Base-by-base conservation (phyloP, 2,329 filamentous ascomycete genomes). In the Cladosporium sp. region DNA sequence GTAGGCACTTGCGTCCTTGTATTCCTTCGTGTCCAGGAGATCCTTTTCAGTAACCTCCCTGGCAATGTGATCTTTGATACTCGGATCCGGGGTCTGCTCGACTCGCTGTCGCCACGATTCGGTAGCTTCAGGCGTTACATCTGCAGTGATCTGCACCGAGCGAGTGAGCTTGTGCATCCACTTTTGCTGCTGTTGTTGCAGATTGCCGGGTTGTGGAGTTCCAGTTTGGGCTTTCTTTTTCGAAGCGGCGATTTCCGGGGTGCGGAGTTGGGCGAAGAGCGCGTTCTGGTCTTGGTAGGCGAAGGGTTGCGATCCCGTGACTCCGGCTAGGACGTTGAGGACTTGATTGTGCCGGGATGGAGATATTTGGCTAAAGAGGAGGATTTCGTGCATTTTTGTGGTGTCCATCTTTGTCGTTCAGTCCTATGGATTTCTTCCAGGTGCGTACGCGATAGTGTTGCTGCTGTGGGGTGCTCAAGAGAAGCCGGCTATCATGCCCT, bases 291-390 rank as follows among this genome's bases (percentile, higher is more conserved):
- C 18, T 62, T 66, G 57, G 67, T 52, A 52, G 13, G 71, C 70
- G 58, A 73, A 72, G 34, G 82, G 82, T 62, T 83, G 81, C 74
- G 81, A 80, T 58, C 77, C 79, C 43, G 80, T 77, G 50, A 83
- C 67, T 47, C 82, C 82, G 34, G 80, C 76, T 41, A 85, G 72
- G 59, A 85, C 79, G 61, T 80, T 78, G 48, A 84, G 70, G 15
- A 83, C 73, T 65, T 81, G 80, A 62, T 78, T 71, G 70, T 83
- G 80, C 60, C 81, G 79, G 34, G 74, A 67, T 29, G 68, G 64
- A 8, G 80, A 74, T 50, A 85, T 73, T 61, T 80, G 77, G 59
- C 78, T 80, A 68, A 79, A 83, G 40, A 85, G 74, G 42, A 82
- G 70, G 58, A 83, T 73, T 70, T 84, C 81, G 67, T 84, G 80